Base-by-base conservation (phyloP, 257 asterid genomes). In the Verbena officinalis region DNA sequence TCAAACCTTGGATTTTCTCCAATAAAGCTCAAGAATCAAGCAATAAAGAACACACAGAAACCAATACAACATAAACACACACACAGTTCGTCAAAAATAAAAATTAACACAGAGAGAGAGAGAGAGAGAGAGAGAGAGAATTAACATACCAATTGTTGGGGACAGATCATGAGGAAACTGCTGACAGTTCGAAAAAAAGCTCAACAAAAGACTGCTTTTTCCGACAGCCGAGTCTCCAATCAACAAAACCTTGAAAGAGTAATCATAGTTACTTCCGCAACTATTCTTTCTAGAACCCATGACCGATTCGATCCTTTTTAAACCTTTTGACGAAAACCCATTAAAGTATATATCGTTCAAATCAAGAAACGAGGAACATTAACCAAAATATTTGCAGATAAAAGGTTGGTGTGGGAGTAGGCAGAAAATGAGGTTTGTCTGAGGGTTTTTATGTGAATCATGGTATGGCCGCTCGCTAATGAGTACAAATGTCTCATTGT, bases 141-240 rank as follows among this genome's bases (percentile, higher is more conserved):
- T 7, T 9, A 6, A 50, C n/a, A 60, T 83, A 90, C 97, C 96
- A 48, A 90, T 78, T 42, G 97, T 90, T 1, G 97, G 96, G 42
- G 92, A 69, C 51, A 81, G 85, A 58, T 84, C 65, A 21, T 75
- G 93, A 50, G 77, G 83, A 60, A 73, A 80, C 46, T 84, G 82
- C 2, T 84, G 88, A 7, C 76, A 75, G 30, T 83, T 79, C 2
- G 96, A 78, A 50, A 84, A 70, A 69, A 90, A 88, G 42, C 84
- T 82, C 14, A 82, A 88, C 54, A 90, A 78, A 66, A 90, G 96
- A 63, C 96, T 79, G 72, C 97, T 90, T 75, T 90, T 90, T 38
- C 97, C 97, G 0, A 90, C 97, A 15, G 84, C 93, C 11, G 97
- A 90, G 51, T 90, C 97, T 4, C 97, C 97, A 44, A 84, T 75